These are phyloP conservation scores for Taiwanofungus camphoratus DNA, from an alignment of 1,284 basidiomycete genomes.

Conservation along the genomic window DNA sequence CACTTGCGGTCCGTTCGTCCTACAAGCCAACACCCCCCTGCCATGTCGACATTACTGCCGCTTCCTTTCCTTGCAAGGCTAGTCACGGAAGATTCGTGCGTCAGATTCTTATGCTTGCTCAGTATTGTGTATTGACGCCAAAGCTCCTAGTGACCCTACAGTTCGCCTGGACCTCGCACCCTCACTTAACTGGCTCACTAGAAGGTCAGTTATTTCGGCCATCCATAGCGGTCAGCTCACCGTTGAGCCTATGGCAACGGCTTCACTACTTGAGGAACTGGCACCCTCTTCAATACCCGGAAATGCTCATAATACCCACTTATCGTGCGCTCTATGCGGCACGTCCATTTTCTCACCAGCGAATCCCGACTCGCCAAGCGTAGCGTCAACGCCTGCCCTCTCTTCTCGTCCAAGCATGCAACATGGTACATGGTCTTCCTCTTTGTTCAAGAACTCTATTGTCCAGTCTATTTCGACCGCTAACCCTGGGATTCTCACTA, in stretches of 20 bases:
- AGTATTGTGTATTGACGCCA: conserved; percentile 5
- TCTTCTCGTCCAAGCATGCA: conserved; percentile 23
- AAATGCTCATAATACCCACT: conserved; percentile 28
- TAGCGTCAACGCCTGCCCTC: conserved; percentile 27
- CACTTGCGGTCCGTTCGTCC: conserved; percentile 76
- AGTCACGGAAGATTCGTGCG: conserved; percentile 83
- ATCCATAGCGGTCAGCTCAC: conserved; percentile 85
- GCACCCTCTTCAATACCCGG: conserved; percentile 41
- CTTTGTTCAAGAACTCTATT: conserved; percentile 50
- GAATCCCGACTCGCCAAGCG: conserved; percentile 14
- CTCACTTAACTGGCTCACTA: conserved; percentile 88
- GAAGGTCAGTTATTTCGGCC: conserved; percentile 81
- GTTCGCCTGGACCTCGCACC: conserved; percentile 91
- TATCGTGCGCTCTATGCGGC: conserved; percentile 75
- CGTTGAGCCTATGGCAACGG: conserved; percentile 77
- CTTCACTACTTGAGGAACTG: conserved; percentile 47
- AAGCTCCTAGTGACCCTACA: conserved; percentile 72
- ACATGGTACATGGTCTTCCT: conserved; percentile 45
- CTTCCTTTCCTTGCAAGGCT: conserved; percentile 84
- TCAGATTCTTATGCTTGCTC: conserved; percentile 22
- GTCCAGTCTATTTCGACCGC: conserved; percentile 27
- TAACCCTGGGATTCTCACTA: conserved; percentile 18
- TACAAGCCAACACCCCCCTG: conserved; percentile 49
- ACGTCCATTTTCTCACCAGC: conserved; percentile 36
- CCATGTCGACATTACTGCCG: conserved; percentile 65